These are phyloP conservation scores for Daldinia grandis DNA, from an alignment of 495 filamentous ascomycete species.

Conservation along the genomic window DNA sequence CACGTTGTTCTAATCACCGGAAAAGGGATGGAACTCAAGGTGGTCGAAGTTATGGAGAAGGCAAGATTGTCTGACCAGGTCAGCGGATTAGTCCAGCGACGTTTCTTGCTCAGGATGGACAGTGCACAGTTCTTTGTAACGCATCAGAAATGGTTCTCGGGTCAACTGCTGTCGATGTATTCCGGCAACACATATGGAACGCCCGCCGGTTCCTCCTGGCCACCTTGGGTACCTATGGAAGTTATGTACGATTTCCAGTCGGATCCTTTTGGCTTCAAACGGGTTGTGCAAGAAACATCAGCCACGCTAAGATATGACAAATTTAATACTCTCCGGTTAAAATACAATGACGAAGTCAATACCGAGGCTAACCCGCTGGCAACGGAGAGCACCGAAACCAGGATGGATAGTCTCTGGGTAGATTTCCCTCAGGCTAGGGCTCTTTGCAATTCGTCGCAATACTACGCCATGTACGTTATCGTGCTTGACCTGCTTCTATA, in stretches of 20 bases:
- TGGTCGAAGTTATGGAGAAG: slow-evolving; percentile 97
- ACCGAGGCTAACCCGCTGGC: slow-evolving; percentile 55
- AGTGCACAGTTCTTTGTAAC: slow-evolving; percentile 98
- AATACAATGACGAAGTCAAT: slow-evolving; percentile 94
- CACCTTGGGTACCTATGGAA: slow-evolving; percentile 96
- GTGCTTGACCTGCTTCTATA: slow-evolving; percentile 94
- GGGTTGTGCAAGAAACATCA: slow-evolving; percentile 93
- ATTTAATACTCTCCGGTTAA: slow-evolving; percentile 95
- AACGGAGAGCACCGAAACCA: slow-evolving; percentile 70
- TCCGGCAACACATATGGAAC: slow-evolving; percentile 93
- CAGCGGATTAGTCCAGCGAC: slow-evolving; percentile 91
- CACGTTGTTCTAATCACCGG: slow-evolving; percentile 91
- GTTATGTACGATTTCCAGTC: slow-evolving; percentile 96
- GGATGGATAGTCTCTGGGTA: slow-evolving; percentile 95
- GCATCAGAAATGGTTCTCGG: slow-evolving; percentile 83
- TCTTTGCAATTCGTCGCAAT: slow-evolving; percentile 93
- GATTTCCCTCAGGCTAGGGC: slow-evolving; percentile 93
- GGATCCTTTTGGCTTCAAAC: slow-evolving; percentile 92
- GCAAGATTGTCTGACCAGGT: slow-evolving; percentile 90
- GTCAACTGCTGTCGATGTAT: slow-evolving; percentile 86
- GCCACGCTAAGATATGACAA: slow-evolving; percentile 95
- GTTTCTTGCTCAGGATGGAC: slow-evolving; percentile 93
- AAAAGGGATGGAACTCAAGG: slow-evolving; percentile 96
- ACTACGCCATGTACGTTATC: slow-evolving; percentile 97
- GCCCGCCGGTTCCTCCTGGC: slow-evolving; percentile 85